Evolutionary conservation across 345 rosid species (phyloP).

Genomic region (Pistacia vera): DNA sequence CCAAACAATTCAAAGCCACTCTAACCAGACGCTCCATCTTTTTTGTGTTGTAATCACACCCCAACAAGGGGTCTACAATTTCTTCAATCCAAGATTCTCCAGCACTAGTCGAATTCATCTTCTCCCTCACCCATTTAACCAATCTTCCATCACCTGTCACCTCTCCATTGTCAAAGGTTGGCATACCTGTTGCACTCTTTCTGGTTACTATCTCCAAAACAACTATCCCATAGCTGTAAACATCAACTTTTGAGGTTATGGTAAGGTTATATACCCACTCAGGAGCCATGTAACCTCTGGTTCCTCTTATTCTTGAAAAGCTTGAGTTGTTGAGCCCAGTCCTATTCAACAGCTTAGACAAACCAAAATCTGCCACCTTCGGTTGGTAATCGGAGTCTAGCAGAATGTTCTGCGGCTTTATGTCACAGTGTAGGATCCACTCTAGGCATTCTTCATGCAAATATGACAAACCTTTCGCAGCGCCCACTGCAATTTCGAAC

Average conservation of each 20-base stretch:
- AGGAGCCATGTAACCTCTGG: too few species aligned
- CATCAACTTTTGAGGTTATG: too few species aligned
- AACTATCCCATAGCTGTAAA: too few species aligned
- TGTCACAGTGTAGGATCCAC: slow-evolving; percentile 28
- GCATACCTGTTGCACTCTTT: neutral
- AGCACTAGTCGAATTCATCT: neutral
- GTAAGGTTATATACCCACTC: too few species aligned
- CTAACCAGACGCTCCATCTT: slow-evolving; percentile 23
- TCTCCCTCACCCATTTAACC: slow-evolving; percentile 29
- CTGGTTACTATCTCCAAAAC: too few species aligned
- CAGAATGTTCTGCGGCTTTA: slow-evolving; percentile 21
- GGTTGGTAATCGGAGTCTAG: too few species aligned
- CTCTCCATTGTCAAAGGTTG: neutral
- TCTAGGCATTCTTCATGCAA: slow-evolving; percentile 36
- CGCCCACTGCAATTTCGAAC: slow-evolving; percentile 27
- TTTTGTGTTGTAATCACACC: neutral
- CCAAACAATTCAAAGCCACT: slow-evolving; percentile 30
- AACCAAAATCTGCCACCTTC: too few species aligned
- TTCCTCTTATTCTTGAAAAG: too few species aligned
- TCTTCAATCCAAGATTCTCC: slow-evolving; percentile 24
- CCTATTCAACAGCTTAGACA: too few species aligned
- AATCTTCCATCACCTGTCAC: slow-evolving; percentile 23
- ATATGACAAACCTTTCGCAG: too few species aligned
- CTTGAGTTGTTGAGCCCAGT: too few species aligned
- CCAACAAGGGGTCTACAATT: slow-evolving; percentile 17